Evolutionary conservation across 1,284 basidiomycete species (phyloP), one percentile per base, ranked within the genome.

Genomic region (Ceratobasidium sp.): DNA sequence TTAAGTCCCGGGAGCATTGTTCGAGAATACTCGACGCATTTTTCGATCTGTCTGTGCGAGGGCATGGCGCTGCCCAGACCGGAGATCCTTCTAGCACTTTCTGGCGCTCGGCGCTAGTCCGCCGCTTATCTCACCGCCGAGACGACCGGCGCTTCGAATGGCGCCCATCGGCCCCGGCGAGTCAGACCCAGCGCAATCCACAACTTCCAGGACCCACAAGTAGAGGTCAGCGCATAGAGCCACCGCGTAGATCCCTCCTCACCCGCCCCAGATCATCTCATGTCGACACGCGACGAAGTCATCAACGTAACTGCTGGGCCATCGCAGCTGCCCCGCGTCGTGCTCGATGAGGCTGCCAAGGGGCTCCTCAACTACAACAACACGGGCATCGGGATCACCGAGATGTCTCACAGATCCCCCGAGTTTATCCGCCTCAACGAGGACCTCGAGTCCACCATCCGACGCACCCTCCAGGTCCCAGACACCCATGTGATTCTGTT

Each of bases 271-370:
- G 54, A 49, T 6, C 61, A 16, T 54, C 37, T 19, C 80, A 84
- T 81, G 80, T 80, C 68, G n/a, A 56, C 81, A 83, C 88, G 83
- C 78, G 77, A 79, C 58, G 80, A 87, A 72, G 86, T 90, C 16
- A 88, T 93, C 82, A 98, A 98, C 85, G 94, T 98, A 81, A 93
- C 94, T 56, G 92, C 96, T 61, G 96, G 96, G 1, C 96, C 96
- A 31, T 96, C 94, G 37, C 92, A 93, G 0, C 85, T 98, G 43
- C 96, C 96, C 19, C 87, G 90, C 22, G 84, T 88, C 3, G 94
- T 98, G 14, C 89, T 98, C 51, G 84, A 90, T 80, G 90, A 95
- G 79, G 93, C 95, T 1, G 85, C 89, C 37, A 86, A 89, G 76
- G 92, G 90, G 13, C 86, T 98, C 19, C 83, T 98, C 80, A 92